phyloP scores from a whole-genome alignment of 352 stramenopile species.

The Phytopythium sindhum region DNA sequence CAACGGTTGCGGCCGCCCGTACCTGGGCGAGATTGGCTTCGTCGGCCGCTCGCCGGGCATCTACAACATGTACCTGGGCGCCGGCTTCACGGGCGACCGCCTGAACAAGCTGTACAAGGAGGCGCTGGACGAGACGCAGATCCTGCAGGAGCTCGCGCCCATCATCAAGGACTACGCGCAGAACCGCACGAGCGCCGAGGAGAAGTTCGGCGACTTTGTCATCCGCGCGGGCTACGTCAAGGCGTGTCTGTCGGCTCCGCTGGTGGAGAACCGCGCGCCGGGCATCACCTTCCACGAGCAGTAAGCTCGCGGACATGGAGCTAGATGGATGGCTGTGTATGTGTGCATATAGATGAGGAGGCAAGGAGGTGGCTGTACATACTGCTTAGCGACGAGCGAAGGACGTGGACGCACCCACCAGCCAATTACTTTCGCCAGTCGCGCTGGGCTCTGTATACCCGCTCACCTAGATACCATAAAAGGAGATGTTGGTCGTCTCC shows the following conservation, averaged over 20 bases:
- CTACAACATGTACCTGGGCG: slow-evolving; percentile 97
- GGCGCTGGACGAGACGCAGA: slow-evolving; percentile 71
- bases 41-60: slow-evolving; percentile 94
- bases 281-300: slow-evolving; percentile 73
- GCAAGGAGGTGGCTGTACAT: neutral
- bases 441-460: too few species aligned
- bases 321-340: neutral
- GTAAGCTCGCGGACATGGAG: neutral
- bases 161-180: slow-evolving; percentile 80
- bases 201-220: slow-evolving; percentile 86
- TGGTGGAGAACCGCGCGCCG: slow-evolving; percentile 55
- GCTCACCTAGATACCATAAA: too few species aligned
- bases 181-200: slow-evolving; percentile 57
- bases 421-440: too few species aligned
- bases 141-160: slow-evolving; percentile 60
- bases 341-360: slow-evolving; percentile 2
- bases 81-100: slow-evolving; percentile 65
- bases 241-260: slow-evolving; percentile 56
- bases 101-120: slow-evolving; percentile 87
- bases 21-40: slow-evolving; percentile 98
- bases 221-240: slow-evolving; percentile 72
- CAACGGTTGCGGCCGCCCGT: slow-evolving; percentile 96
- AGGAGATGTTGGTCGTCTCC: too few species aligned
- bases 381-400: neutral
- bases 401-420: neutral